Conservation (phyloP, 306 rosid species). For the Pueraria montana region DNA sequence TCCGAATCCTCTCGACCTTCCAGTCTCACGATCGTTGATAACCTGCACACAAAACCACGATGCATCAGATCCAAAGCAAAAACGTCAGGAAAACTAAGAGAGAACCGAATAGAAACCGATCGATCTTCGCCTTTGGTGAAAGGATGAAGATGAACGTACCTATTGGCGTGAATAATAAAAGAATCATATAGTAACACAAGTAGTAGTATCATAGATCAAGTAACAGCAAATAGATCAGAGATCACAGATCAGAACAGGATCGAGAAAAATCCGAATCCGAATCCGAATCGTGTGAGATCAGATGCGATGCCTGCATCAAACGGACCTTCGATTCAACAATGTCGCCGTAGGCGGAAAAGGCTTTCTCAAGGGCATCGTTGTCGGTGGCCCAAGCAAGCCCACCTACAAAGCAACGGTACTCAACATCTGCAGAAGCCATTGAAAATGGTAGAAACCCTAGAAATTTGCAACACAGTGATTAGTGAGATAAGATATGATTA, state of each 20-base stretch:
- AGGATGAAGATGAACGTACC: constrained; percentile 36
- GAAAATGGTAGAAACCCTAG: no score
- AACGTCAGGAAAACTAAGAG: background rate
- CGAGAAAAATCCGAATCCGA: no score
- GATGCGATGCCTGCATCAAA: constrained; percentile 40
- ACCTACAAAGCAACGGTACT: constrained; percentile 88
- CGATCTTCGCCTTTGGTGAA: constrained; percentile 78
- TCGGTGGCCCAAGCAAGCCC: constrained; percentile 99
- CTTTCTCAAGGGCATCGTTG: constrained; percentile 62
- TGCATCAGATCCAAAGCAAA: constrained; percentile 38
- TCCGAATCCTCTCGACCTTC: constrained; percentile 90
- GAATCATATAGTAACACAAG: no score
- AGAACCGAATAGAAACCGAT: constrained; percentile 71
- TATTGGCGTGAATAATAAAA: no score
- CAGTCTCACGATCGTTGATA: constrained; percentile 93
- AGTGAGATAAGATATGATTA: background rate
- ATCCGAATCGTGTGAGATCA: no score
- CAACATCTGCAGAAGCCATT: constrained; percentile 77
- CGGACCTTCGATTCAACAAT: constrained; percentile 97
- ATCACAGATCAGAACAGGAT: no score
- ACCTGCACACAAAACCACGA: constrained; percentile 44
- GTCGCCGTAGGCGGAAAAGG: constrained; percentile 72
- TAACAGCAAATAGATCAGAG: no score
- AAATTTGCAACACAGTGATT: background rate
- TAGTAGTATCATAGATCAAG: no score